Conservation (phyloP, 352 stramenopile genomes). For the Phytophthora cryptogea region DNA sequence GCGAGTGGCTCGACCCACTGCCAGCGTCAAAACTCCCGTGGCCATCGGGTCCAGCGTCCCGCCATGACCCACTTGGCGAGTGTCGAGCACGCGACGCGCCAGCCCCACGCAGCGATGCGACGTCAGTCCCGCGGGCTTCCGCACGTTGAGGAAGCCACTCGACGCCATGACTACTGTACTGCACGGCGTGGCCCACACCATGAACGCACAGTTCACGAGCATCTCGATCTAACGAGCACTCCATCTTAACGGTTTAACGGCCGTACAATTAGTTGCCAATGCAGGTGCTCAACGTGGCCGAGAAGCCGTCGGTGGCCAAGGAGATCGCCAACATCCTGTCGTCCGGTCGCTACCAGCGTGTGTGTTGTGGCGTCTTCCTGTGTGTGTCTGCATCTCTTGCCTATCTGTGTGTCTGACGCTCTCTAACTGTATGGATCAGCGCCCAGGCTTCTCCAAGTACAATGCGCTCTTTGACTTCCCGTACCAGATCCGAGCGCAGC, state of each 20-base stretch:
- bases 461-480: slow-evolving; percentile 94
- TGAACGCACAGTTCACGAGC: no score
- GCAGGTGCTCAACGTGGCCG: slow-evolving; percentile 97
- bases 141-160: slow-evolving; percentile 82
- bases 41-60: slow-evolving; percentile 91
- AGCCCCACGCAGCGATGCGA: slow-evolving; percentile 79
- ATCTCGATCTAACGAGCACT: no score
- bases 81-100: slow-evolving; percentile 75
- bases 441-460: slow-evolving; percentile 80
- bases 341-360: slow-evolving; percentile 52
- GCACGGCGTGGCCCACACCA: no score
- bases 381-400: not conserved
- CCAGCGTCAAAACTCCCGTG: slow-evolving; percentile 83
- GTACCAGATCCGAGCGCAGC: slow-evolving; percentile 82
- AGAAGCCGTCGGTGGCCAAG: slow-evolving; percentile 99
- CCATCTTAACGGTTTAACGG: no score
- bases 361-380: slow-evolving; percentile 33
- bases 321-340: slow-evolving; percentile 96
- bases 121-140: slow-evolving; percentile 75
- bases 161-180: slow-evolving; percentile 14
- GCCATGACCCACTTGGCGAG: slow-evolving; percentile 74
- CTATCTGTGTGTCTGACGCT: slow-evolving; percentile 2
- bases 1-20: slow-evolving; percentile 78
- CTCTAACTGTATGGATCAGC: slow-evolving; percentile 32
- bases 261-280: slow-evolving; percentile 29